Evolutionary conservation across 2,329 filamentous ascomycete genomes (phyloP).

Genomic region (Claviceps spartinae): DNA sequence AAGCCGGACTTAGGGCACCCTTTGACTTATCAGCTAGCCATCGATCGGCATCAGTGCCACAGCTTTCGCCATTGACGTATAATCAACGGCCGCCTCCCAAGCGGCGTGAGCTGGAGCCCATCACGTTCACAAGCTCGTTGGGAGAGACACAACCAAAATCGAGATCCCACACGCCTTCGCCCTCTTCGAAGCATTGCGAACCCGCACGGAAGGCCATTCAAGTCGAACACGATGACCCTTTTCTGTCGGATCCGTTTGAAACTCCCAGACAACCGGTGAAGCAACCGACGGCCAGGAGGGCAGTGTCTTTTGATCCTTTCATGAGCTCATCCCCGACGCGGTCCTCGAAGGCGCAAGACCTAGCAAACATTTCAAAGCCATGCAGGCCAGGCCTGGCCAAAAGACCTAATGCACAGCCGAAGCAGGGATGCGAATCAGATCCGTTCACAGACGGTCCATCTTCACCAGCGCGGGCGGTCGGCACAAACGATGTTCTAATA

Average conservation of each 20-base stretch:
- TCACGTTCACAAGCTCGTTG: conserved; percentile 26
- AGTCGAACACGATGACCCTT: neutral
- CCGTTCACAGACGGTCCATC: neutral
- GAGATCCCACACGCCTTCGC: neutral
- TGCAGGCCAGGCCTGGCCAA: neutral
- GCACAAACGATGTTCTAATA: conserved; percentile 14
- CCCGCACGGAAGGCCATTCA: neutral
- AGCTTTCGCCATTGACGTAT: neutral
- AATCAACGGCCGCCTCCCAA: neutral
- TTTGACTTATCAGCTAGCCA: neutral
- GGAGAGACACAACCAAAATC: conserved; percentile 5
- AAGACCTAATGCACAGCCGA: neutral
- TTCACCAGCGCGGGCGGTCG: neutral
- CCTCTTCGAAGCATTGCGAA: neutral
- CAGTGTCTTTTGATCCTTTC: conserved; percentile 9
- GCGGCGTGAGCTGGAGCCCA: conserved; percentile 12
- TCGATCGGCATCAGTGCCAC: neutral
- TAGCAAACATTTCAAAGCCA: neutral
- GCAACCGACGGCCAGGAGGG: neutral
- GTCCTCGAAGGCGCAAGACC: neutral
- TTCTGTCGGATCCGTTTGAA: conserved; percentile 21
- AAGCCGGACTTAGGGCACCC: neutral
- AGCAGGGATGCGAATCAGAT: neutral
- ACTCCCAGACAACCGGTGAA: conserved; percentile 16
- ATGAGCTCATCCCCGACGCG: conserved; percentile 5